Conservation (phyloP, 768 basidiomycete species). For the Imleria badia region DNA sequence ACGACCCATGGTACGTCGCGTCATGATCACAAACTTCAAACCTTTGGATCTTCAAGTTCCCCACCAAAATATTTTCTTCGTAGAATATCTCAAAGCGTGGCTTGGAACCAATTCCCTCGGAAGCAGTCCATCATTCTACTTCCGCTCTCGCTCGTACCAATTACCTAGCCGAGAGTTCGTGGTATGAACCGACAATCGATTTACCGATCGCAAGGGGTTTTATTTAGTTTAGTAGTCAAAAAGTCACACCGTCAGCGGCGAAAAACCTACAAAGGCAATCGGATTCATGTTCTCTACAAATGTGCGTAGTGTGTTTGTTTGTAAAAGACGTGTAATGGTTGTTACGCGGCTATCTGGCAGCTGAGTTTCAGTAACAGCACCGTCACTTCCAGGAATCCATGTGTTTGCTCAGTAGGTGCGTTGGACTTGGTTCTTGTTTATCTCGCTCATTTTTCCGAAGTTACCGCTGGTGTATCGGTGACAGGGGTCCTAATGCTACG, state of each 20-base stretch:
- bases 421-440: neutral
- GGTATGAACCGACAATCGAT: neutral
- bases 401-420: neutral
- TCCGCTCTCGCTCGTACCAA: neutral
- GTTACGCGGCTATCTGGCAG: neutral
- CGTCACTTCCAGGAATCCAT: neutral
- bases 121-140: neutral
- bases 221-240: slow-evolving; percentile 6
- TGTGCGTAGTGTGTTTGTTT: neutral
- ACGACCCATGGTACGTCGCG: too few relatives aligned
- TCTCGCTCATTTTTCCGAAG: neutral
- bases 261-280: neutral
- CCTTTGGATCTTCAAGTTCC: too few relatives aligned
- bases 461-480: too few relatives aligned
- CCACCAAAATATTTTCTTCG: too few relatives aligned
- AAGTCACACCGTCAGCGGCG: neutral
- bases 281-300: slow-evolving; percentile 7
- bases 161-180: slow-evolving; percentile 4
- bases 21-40: too few relatives aligned
- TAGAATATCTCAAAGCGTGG: neutral
- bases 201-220: neutral
- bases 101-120: neutral
- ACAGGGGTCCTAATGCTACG: too few relatives aligned
- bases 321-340: neutral
- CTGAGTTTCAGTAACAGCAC: neutral